Base-by-base conservation (phyloP, 179 eudicot genomes). In the Spinacia oleracea region DNA sequence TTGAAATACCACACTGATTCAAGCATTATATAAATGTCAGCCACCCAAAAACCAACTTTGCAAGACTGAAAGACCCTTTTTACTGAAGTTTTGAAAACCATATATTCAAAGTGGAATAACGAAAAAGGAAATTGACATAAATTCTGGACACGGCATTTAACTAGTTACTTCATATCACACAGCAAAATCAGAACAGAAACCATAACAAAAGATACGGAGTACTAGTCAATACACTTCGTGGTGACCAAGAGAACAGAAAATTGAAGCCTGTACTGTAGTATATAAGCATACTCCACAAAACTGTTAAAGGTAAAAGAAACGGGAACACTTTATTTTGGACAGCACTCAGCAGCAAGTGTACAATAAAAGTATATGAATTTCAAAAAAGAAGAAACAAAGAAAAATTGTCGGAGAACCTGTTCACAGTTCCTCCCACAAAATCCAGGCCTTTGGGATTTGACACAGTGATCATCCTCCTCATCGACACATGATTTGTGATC, bases 381-480 rank as follows among this genome's bases (percentile, higher is more conserved):
- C 9, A 7, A 11, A 14, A 14, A 51, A 65, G 25, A 78, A 27
- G 48, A 56, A 58, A 5, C 16, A 48, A n/a, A n/a, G 23, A 14
- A 11, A 35, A 67, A 35, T 14, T 23, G 46, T 29, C 4, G 46
- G 50, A 31, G 60, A 78, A 93, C 99, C 98, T 94, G 87, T 79
- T 86, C 87, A 79, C 99, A 96, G 55, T 78, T 84, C 78, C 73
- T 85, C 77, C 97, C 91, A 83, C 99, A 96, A 81, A 92, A 96
- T 34, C 79, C 68, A 45, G 71, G 82, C 80, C 42, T 65, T 69
- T 72, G 72, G 21, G 87, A 77, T 76, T 84, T 78, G 59, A 27
- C 23, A 69, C 46, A 72, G 14, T 62, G 74, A 72, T 70, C 73
- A 75, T 84, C 88, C 48, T 82, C 78, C 73, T 59, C 91, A 35